phyloP scores from a whole-genome alignment of 2,329 filamentous ascomycete species.

The Phyllosticta citriasiana region DNA sequence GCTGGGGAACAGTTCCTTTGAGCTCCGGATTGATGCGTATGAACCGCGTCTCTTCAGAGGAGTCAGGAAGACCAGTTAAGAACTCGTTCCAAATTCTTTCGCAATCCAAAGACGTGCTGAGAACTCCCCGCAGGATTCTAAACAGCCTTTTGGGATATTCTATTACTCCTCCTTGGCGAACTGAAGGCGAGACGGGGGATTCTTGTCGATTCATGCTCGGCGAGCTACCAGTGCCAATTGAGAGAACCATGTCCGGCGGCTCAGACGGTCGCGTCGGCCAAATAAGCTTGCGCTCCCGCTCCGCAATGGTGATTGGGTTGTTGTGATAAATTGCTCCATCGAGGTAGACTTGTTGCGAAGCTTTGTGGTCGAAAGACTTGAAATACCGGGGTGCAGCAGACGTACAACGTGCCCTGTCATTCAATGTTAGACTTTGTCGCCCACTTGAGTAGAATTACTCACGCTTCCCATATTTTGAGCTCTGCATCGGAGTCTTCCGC shows the following conservation, averaged over 20 bases:
- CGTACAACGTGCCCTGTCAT: constrained; percentile 33
- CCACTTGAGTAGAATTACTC: background rate
- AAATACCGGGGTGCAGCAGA: constrained; percentile 42
- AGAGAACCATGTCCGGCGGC: constrained; percentile 23
- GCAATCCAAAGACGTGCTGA: constrained; percentile 5
- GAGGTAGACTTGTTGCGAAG: constrained; percentile 37
- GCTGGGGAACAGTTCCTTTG: constrained; percentile 1
- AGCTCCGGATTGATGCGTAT: constrained; percentile 12
- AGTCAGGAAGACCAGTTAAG: background rate
- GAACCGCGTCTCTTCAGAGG: constrained; percentile 1
- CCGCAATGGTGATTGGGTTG: constrained; percentile 42
- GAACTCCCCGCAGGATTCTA: constrained; percentile 4
- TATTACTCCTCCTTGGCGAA: background rate
- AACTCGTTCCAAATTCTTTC: constrained; percentile 5
- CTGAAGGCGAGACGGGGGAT: constrained; percentile 6
- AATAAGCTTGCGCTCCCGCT: constrained; percentile 35
- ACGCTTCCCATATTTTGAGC: constrained; percentile 42
- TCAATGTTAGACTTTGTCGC: background rate
- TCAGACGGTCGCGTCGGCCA: constrained; percentile 18
- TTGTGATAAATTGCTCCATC: constrained; percentile 42
- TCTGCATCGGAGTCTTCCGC: constrained; percentile 30
- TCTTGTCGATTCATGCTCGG: background rate
- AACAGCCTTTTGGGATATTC: background rate
- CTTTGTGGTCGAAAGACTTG: constrained; percentile 41
- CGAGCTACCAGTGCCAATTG: constrained; percentile 17